phyloP scores from a whole-genome alignment of 495 filamentous ascomycete species.

The Penicillium nucicola region DNA sequence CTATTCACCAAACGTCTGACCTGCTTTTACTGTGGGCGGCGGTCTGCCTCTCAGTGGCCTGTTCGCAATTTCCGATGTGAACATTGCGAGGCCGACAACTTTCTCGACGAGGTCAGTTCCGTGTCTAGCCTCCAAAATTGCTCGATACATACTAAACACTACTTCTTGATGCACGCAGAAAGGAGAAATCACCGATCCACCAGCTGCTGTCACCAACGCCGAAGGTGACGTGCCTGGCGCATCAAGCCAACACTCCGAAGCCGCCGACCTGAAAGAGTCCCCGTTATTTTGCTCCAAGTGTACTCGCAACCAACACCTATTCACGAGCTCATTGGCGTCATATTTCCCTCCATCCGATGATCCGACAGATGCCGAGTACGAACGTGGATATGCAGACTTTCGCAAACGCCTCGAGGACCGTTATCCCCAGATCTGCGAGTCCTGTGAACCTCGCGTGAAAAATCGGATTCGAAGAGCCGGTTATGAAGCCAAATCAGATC shows the following conservation, averaged over 20 bases:
- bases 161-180: conserved; percentile 43
- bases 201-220: conserved; percentile 50
- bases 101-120: conserved; percentile 60
- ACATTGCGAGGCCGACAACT: conserved; percentile 78
- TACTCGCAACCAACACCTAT: conserved; percentile 76
- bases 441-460: conserved; percentile 66
- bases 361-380: conserved; percentile 56
- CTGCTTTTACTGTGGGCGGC: conserved; percentile 76
- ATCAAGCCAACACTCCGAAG: conserved; percentile 30
- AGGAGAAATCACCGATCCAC: conserved; percentile 84
- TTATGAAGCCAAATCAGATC: conserved; percentile 77
- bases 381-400: conserved; percentile 56
- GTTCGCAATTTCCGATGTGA: conserved; percentile 64
- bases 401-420: conserved; percentile 63
- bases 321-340: conserved; percentile 61
- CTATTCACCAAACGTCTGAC: conserved; percentile 50
- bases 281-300: conserved; percentile 75
- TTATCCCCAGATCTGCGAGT: conserved; percentile 80
- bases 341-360: conserved; percentile 69
- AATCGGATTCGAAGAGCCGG: conserved; percentile 61
- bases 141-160: neutral
- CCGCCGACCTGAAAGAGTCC: conserved; percentile 34
- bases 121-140: conserved; percentile 8
- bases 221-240: conserved; percentile 20
- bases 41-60: conserved; percentile 49